These are phyloP conservation scores for Lophiostoma macrostomum DNA, from an alignment of 495 filamentous ascomycete species.

Conservation along the genomic window DNA sequence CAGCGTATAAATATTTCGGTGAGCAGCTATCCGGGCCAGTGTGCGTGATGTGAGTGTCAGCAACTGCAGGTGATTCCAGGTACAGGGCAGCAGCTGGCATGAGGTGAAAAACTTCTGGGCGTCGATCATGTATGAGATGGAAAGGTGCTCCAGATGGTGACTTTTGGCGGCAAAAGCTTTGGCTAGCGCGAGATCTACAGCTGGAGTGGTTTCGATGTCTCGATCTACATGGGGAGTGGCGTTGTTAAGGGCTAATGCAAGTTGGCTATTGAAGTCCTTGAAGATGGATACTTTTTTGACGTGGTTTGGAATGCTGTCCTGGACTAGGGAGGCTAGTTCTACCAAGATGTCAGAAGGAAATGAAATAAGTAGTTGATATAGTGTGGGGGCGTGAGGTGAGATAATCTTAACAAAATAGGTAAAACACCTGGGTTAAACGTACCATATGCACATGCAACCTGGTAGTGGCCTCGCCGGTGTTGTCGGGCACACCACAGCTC, in stretches of 20 bases:
- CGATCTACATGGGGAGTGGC: slow-evolving; percentile 11
- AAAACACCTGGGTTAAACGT: background rate
- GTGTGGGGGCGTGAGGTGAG: background rate
- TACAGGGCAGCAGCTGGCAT: slow-evolving; percentile 13
- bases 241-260: slow-evolving; percentile 11
- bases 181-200: slow-evolving; percentile 15
- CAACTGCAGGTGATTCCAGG: slow-evolving; percentile 13
- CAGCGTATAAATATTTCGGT: slow-evolving; percentile 14
- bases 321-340: slow-evolving; percentile 17
- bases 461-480: background rate
- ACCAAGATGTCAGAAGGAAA: slow-evolving; percentile 16
- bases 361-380: slow-evolving; percentile 9
- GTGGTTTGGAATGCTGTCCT: slow-evolving; percentile 11
- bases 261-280: slow-evolving; percentile 16
- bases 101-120: slow-evolving; percentile 15
- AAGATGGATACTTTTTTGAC: slow-evolving; percentile 17
- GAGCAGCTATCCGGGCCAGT: slow-evolving; percentile 13
- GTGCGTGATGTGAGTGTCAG: slow-evolving; percentile 16
- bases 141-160: slow-evolving; percentile 15
- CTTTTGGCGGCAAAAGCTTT: slow-evolving; percentile 14
- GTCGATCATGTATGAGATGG: slow-evolving; percentile 17
- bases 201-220: slow-evolving; percentile 12
- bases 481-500: background rate
- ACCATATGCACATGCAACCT: background rate
- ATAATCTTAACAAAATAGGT: background rate